Evolutionary conservation across 2,329 filamentous ascomycete genomes (phyloP), one percentile per base, ranked within the genome.

Genomic region (Ophiocordyceps robertsii): DNA sequence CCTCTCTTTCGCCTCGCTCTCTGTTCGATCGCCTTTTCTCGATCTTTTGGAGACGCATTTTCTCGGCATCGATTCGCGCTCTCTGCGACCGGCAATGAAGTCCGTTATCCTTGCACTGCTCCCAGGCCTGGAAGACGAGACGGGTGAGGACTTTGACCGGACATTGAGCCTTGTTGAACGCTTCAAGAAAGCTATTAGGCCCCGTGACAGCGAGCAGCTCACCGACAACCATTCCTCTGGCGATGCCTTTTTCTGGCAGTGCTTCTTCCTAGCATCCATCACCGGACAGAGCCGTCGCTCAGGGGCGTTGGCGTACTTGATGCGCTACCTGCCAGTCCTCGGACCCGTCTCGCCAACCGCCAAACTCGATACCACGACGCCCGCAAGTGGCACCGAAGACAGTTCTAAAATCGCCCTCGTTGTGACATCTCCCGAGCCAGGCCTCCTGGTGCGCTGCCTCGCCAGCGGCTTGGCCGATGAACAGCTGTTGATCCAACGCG

Each of bases 231-330:
- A 75, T 59, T 75, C 67, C 38, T 72, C 72, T 9, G 79, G 80
- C 10, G 85, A 89, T 50, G 84, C 85, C 49, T 95, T 92, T 60
- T 98, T 96, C 60, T 98, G 92, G 92, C 92, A 98, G 64, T 95
- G 88, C 59, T 83, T 98, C 56, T 96, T 98, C 55, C 68, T 98
- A 16, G 87, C 90, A 10, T 83, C 86, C 16, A 92, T 98, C 46
- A 95, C 92, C 1, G 90, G 89, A 54, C 76, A 86, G 36, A 88
- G 81, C 46, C 75, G 90, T 46, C 79, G 92, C 43, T 80, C 85
- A 49, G 92, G 92, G 24, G 88, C 88, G 33, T 69, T 98, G 45
- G 88, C 89, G 29, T 98, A 93, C 60, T 69, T 98, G 35, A 71
- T 77, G 39, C 81, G 88, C 44, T 79, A 78, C 53, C 67, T 98